Evolutionary conservation across 1,284 basidiomycete genomes (phyloP), one percentile per base, ranked within the genome.

Genomic region (Gymnopus androsaceus): DNA sequence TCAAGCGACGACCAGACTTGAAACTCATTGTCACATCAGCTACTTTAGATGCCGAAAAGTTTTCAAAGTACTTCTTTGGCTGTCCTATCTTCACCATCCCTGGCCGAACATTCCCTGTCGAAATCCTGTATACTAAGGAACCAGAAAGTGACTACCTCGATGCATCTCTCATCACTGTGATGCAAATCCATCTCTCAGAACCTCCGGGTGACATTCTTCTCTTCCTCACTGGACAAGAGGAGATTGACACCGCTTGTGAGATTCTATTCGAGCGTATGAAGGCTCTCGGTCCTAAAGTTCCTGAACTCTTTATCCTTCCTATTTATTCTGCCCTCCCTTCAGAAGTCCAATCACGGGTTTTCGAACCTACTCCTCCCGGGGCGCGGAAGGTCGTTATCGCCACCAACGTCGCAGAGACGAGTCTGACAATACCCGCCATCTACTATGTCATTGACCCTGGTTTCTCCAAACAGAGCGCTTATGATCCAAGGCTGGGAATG

Each of bases 21-120:
- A 99, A 98, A 70, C 81, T 99, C 40, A 99, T 99, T 63, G 95
- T 98, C 59, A 99, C 96, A 0, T 98, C 96, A 0, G 97, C 97
- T 55, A 99, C 97, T 0, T 80, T 99, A n/a, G 96, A 99, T 66
- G 96, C 97, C 41, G 95, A 97, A 69, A 99, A 99, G 77, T 99
- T 99, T 74, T 95, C 95, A 7, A 94, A 93, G 65, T 99, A 98
- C 81, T 99, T 99, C 80, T 97, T 89, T 70, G 93, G 91, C 19
- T 98, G 95, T 73, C 95, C 96, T 11, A 98, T 99, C 74, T 98
- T 99, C 80, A 98, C 96, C n/a, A 99, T 99, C 63, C 96, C 97
- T 12, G 97, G 97, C 62, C 88, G 95, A 65, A 95, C 95, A n/a
- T 98, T 92, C 75, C 96, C 96, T 2, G 97, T 99, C 60, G 97